Base-by-base conservation (phyloP, 352 stramenopile genomes). In the Phytophthora cactorum region DNA sequence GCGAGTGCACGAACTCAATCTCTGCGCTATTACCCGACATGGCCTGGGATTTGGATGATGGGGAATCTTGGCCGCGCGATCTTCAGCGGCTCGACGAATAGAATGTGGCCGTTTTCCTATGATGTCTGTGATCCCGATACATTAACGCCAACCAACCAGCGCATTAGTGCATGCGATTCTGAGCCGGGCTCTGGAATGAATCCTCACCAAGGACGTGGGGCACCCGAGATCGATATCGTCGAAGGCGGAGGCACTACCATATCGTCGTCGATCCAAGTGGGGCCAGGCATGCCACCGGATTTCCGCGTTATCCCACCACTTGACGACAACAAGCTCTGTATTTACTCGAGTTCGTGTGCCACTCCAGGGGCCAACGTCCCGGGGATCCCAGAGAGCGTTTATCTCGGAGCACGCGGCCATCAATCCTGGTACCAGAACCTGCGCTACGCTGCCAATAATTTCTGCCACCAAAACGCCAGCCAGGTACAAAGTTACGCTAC, bases 91-190 rank as follows among this genome's bases (percentile, higher is more conserved):
- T 96, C 83, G 0, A 98, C 91, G 5, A 95, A 97, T 55, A 88
- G 91, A 69, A 90, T 98, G 60, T 98, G 96, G 94, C 96, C 96
- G 3, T 99, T 95, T 86, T 97, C 82, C 36, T 98, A 97, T 70
- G 75, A 97, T 60, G 79, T 70, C 28, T 99, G 96, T 60, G 70
- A 97, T 66, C 52, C 69, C 1, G 46, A 81, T 15, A 54, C 47
- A 3, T 71, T 79, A 7, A 12, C 55, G 5, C 54, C 73, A 12
- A 68, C 38, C 27, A 82, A 85, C 53, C 80, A 89, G 68, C 74
- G 77, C 25, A 87, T 89, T 46, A 96, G 70, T 39, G 94, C 85
- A 6, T 98, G 96, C 61, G 92, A 98, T 59, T 47, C 63, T 11
- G 66, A 84, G 49, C 93, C 96, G 54, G 95, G 97, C 43, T 98